Conservation (phyloP, 2,329 filamentous ascomycete species). For the Talaromyces sp. region DNA sequence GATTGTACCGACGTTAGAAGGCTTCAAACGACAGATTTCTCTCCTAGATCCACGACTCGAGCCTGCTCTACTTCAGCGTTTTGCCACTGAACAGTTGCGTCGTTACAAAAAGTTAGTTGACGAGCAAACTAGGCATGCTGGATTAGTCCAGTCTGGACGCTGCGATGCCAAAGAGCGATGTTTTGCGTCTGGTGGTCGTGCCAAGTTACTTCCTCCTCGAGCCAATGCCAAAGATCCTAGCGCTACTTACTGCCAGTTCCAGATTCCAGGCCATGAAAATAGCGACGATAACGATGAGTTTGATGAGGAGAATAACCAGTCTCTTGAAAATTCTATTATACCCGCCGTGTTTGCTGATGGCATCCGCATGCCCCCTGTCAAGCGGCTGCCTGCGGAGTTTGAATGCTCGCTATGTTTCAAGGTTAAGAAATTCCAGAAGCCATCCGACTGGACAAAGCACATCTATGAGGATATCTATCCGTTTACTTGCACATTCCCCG, state of each 20-base stretch:
- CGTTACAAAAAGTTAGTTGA: constrained; percentile 76
- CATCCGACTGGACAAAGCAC: constrained; percentile 95
- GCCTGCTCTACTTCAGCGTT: constrained; percentile 70
- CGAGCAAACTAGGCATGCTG: constrained; percentile 66
- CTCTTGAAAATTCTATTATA: constrained; percentile 65
- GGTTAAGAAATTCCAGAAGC: constrained; percentile 80
- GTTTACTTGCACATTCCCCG: constrained; percentile 85
- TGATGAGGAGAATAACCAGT: constrained; percentile 60
- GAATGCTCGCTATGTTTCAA: constrained; percentile 87
- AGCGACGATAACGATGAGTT: constrained; percentile 50
- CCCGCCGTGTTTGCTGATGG: constrained; percentile 73
- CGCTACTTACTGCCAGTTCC: constrained; percentile 52
- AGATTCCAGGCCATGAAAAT: constrained; percentile 53
- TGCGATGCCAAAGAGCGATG: constrained; percentile 65
- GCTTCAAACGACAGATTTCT: constrained; percentile 72
- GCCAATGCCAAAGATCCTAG: constrained; percentile 55
- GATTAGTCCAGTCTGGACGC: constrained; percentile 52
- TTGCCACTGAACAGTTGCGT: constrained; percentile 74
- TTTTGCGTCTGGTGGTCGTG: constrained; percentile 63
- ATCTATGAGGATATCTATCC: constrained; percentile 91
- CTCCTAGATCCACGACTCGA: constrained; percentile 70
- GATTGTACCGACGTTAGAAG: constrained; percentile 69
- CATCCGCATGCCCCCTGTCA: constrained; percentile 77
- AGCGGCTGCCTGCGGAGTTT: constrained; percentile 75
- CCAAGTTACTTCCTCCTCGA: constrained; percentile 59